Evolutionary conservation across 2,329 filamentous ascomycete genomes (phyloP), one percentile per base, ranked within the genome.

Genomic region (Aspergillus fijiensis): DNA sequence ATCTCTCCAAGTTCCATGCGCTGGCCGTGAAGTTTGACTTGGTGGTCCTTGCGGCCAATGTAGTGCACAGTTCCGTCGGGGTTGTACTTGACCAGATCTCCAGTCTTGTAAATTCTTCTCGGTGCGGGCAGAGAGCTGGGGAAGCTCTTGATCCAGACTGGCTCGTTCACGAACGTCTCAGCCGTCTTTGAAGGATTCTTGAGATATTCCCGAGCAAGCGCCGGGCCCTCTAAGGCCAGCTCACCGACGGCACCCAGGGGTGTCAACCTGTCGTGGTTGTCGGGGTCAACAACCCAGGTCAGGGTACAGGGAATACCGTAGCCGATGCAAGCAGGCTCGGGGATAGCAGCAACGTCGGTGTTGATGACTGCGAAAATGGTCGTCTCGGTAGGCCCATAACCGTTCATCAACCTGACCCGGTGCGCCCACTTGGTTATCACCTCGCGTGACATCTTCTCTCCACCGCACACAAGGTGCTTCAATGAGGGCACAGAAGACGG

Each of bases 351-450:
- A 6, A 74, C 69, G 12, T 69, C 65, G 7, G 64, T 65, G 16
- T 74, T 72, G 12, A 75, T 31, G 3, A 68, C 64, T 1, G 72
- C 72, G 29, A 75, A 72, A 11, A 75, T 69, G 21, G 68, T 67
- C 2, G 72, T 72, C 51, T 78, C 76, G 6, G 74, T 73, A 3
- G 76, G 75, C 3, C 76, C 76, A 57, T 78, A 78, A 14, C 65
- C 71, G 53, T 76, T 77, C 57, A 75, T 68, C 25, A 82, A 64
- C 10, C 73, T 74, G 0, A 76, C 72, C 11, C 63, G 67, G 23
- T 72, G 70, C 14, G 81, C 83, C 93, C 93, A 96, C 51, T 81
- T 82, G 0, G 83, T 80, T 47, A 89, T 85, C 0, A 96, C 90
- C 31, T 86, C 84, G 35, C 86, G 84, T 0, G 90, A 92, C 76